A percentile compares a stretch with the other conserved stretches of the same genome.
Evolutionary conservation across 2,329 filamentous ascomycete genomes (phyloP).

Genomic region (Paraphaeosphaeria minitans): DNA sequence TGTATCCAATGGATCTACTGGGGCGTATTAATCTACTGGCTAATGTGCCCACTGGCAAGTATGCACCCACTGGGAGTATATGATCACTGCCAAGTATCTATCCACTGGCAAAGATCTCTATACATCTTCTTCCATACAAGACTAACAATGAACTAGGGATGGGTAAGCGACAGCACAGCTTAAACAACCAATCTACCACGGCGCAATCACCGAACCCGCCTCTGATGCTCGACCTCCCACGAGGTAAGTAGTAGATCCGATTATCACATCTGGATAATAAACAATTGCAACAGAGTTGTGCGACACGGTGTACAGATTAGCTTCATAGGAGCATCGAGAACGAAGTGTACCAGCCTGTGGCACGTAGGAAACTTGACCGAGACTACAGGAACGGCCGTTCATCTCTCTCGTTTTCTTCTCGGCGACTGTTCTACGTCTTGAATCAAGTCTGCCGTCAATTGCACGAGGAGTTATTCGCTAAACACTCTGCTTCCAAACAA

Average conservation of each 20-base stretch:
- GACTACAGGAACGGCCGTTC: neutral
- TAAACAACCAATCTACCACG: no score
- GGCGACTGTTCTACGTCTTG: neutral
- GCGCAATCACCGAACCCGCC: neutral
- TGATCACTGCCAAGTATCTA: no score
- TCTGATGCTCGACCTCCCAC: neutral
- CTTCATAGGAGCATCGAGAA: neutral
- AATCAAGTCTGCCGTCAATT: neutral
- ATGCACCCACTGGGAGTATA: no score
- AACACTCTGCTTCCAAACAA: no score
- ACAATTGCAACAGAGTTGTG: neutral
- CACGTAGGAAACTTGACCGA: no score
- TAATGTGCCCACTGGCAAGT: no score
- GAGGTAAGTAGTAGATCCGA: neutral
- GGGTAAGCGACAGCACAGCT: no score
- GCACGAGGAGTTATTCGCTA: neutral
- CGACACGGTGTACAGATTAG: neutral
- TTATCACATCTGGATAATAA: neutral
- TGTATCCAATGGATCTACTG: no score
- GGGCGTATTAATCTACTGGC: no score
- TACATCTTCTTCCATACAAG: no score
- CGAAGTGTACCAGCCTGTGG: neutral
- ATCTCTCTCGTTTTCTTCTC: neutral
- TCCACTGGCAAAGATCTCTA: no score
- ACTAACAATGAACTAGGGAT: no score